phyloP scores from a whole-genome alignment of 2,329 filamentous ascomycete genomes.

The Pyrenophora teres region DNA sequence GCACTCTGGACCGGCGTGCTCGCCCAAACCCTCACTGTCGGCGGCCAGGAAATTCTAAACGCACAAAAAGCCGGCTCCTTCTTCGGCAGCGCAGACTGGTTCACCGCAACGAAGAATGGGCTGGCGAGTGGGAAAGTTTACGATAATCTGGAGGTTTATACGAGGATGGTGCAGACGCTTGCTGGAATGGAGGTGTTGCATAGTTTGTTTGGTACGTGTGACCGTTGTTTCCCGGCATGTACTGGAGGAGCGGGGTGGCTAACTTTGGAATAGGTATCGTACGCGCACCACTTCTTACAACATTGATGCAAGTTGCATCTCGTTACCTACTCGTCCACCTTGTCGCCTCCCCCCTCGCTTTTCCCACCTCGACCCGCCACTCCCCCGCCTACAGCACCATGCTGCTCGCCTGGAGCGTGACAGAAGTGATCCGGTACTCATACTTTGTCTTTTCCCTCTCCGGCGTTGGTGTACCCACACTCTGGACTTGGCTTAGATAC shows the following conservation, averaged over 20 bases:
- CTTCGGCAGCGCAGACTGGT: slow-evolving; percentile 15
- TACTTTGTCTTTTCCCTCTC: slow-evolving; percentile 81
- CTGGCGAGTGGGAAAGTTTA: slow-evolving; percentile 58
- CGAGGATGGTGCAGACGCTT: slow-evolving; percentile 80
- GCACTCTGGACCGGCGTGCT: slow-evolving; percentile 80
- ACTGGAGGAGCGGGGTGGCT: neutral
- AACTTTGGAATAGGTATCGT: slow-evolving; percentile 66
- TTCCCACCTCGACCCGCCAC: slow-evolving; percentile 65
- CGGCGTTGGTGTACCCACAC: slow-evolving; percentile 60
- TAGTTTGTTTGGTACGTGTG: slow-evolving; percentile 69
- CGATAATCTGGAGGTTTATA: slow-evolving; percentile 66
- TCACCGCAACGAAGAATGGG: slow-evolving; percentile 16
- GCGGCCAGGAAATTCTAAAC: slow-evolving; percentile 27
- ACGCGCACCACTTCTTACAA: slow-evolving; percentile 82
- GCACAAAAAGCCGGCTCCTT: slow-evolving; percentile 20
- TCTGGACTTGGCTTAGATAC: slow-evolving; percentile 80
- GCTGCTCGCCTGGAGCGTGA: slow-evolving; percentile 85
- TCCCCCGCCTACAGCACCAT: slow-evolving; percentile 72
- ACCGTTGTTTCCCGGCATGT: neutral
- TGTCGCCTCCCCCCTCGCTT: slow-evolving; percentile 66
- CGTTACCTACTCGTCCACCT: slow-evolving; percentile 90
- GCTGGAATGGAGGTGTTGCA: slow-evolving; percentile 85
- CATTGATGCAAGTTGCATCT: slow-evolving; percentile 84
- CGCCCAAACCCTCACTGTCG: slow-evolving; percentile 66
- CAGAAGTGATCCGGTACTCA: slow-evolving; percentile 90